Base-by-base conservation (phyloP, 2,329 filamentous ascomycete species). In the Alternaria ethzedia region DNA sequence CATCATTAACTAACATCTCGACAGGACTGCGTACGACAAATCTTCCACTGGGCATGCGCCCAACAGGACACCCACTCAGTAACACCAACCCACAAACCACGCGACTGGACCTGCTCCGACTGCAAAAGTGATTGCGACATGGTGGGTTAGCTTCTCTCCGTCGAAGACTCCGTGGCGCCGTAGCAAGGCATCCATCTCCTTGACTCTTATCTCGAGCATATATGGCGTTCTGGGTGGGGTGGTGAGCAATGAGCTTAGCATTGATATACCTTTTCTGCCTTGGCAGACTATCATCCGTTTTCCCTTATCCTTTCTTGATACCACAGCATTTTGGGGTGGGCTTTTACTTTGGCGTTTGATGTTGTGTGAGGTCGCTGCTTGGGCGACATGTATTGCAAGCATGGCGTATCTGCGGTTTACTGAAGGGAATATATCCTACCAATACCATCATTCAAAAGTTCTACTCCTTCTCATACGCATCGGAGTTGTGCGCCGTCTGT, bases 41-140 rank as follows among this genome's bases (percentile, higher is more conserved):
- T 58, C 9, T 75, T 72, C 52, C 73, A 75, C 23, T 44, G 69
- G 6, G 52, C 67, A 10, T 75, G 73, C 47, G 59, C 70, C 12
- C 45, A 56, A 45, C 23, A 66, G 2, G 44, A 58, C 21, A 68
- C 62, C 64, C 46, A 36, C 7, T 36, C 4, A 36, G 4, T 9
- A 2, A 36, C 1, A 3, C 32, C 32, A 36, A 36, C 4, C 15
- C 28, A 10, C 3, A 54, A 57, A 13, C 56, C 30, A 41, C 54
- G 32, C 12, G 28, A 44, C 4, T 70, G 68, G 68, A 52, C 43
- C 1, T 70, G 68, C 23, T 43, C 47, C 20, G 65, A 68, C 8
- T 70, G 68, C 45, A 61, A 30, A 45, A 11, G 10, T 0, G 13
- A 36, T 11, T 21, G 46, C 21, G 25, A 26, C 2, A 32, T 25